phyloP scores from a whole-genome alignment of 768 basidiomycete species.

The Boletus rubroflammeus region DNA sequence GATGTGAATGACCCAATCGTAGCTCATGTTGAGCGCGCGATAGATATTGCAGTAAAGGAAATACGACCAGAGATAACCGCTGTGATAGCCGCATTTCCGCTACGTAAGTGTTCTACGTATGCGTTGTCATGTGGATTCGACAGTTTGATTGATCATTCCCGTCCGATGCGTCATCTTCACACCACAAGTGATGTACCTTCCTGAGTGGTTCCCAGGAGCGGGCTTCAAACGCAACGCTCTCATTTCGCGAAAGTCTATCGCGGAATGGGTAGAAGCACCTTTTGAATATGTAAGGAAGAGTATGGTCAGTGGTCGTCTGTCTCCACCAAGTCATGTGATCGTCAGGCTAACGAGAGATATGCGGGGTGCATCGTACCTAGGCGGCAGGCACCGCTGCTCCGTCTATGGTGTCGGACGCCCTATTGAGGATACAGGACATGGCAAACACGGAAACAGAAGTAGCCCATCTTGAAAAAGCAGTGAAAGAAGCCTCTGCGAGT shows the following conservation, averaged over 20 bases:
- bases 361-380: slow-evolving; percentile 3
- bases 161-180: neutral
- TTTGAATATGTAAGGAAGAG: slow-evolving; percentile 23
- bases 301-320: slow-evolving; percentile 14
- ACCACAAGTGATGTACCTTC: slow-evolving; percentile 16
- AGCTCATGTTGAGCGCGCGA: slow-evolving; percentile 12
- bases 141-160: neutral
- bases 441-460: slow-evolving; percentile 5
- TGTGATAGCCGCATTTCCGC: slow-evolving; percentile 12
- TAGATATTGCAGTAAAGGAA: slow-evolving; percentile 6
- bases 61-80: slow-evolving; percentile 17
- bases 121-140: neutral
- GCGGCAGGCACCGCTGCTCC: slow-evolving; percentile 17
- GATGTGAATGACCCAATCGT: slow-evolving; percentile 22
- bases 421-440: slow-evolving; percentile 10
- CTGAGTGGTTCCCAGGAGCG: slow-evolving; percentile 25
- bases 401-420: slow-evolving; percentile 25
- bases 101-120: slow-evolving; percentile 10
- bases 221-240: slow-evolving; percentile 18
- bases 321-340: neutral
- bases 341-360: neutral
- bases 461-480: slow-evolving; percentile 15
- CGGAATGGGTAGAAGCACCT: slow-evolving; percentile 17
- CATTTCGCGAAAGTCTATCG: slow-evolving; percentile 3
- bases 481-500: slow-evolving; percentile 24